Evolutionary conservation across 2,329 filamentous ascomycete genomes (phyloP).

Genomic region (Xylariales sp.): DNA sequence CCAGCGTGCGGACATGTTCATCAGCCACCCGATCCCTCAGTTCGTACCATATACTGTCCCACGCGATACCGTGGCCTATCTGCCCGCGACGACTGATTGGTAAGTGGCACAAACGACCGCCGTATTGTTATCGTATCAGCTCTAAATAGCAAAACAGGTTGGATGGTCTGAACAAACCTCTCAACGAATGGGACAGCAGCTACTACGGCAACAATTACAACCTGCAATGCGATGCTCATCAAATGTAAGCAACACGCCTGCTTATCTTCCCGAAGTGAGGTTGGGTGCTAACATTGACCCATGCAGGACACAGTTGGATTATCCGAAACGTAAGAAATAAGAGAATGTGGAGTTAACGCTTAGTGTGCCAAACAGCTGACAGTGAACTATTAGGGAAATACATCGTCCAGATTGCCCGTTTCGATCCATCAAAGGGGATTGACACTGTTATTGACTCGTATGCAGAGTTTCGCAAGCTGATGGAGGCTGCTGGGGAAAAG

Average conservation of each 20-base stretch:
- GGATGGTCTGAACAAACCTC: constrained; percentile 74
- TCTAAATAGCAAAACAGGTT: constrained; percentile 39
- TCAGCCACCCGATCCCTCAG: constrained; percentile 72
- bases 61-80: constrained; percentile 62
- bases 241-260: constrained; percentile 40
- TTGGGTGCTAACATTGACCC: constrained; percentile 1
- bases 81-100: constrained; percentile 81
- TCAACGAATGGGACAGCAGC: constrained; percentile 64
- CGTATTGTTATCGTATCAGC: neutral
- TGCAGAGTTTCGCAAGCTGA: constrained; percentile 62
- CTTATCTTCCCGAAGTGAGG: constrained; percentile 1
- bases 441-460: constrained; percentile 73
- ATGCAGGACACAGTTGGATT: constrained; percentile 47
- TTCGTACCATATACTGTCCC: constrained; percentile 71
- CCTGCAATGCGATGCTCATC: constrained; percentile 51
- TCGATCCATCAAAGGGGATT: constrained; percentile 81
- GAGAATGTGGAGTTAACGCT: too few species aligned
- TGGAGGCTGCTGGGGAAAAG: constrained; percentile 46
- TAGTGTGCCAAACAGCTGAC: too few species aligned
- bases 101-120: too few species aligned
- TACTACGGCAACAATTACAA: constrained; percentile 77
- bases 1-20: constrained; percentile 69
- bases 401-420: constrained; percentile 76
- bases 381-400: too few species aligned
- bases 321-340: constrained; percentile 41